These are phyloP conservation scores for Monotropa hypopitys DNA, from an alignment of 179 eudicot species.

Conservation along the genomic window DNA sequence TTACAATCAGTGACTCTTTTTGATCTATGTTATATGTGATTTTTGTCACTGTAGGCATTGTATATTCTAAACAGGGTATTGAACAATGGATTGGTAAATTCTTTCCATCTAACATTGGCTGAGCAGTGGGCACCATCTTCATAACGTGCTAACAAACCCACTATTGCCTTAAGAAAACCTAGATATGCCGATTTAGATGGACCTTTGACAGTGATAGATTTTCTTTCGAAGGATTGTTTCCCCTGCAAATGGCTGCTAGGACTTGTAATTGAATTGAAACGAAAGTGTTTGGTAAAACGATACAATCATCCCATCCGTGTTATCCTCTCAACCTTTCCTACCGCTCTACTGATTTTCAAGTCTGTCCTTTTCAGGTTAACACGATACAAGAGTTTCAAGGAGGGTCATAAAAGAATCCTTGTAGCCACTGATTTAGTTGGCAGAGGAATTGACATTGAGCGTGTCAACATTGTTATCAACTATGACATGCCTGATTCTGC, in stretches of 20 bases:
- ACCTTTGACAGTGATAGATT: neutral
- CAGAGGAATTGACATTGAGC: conserved; percentile 86
- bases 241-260: neutral
- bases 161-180: neutral
- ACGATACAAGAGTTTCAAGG: conserved; percentile 85
- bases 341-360: neutral
- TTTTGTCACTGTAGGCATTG: neutral
- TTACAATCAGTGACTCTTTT: neutral
- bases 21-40: neutral
- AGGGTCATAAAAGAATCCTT: conserved; percentile 86
- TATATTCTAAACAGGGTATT: neutral
- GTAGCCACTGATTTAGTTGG: conserved; percentile 97
- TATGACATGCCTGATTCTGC: conserved; percentile 99
- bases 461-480: conserved; percentile 90
- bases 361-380: conserved; percentile 37
- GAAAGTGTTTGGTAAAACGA: neutral
- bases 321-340: neutral
- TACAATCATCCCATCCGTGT: neutral
- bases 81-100: neutral
- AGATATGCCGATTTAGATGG: neutral
- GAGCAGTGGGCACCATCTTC: neutral
- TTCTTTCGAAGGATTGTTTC: neutral
- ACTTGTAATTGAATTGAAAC: neutral
- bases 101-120: neutral
- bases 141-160: neutral